A percentile compares a stretch with the other conserved stretches of the same genome.
phyloP scores from a whole-genome alignment of 768 basidiomycete genomes.

The Phaeolepiota aurea region DNA sequence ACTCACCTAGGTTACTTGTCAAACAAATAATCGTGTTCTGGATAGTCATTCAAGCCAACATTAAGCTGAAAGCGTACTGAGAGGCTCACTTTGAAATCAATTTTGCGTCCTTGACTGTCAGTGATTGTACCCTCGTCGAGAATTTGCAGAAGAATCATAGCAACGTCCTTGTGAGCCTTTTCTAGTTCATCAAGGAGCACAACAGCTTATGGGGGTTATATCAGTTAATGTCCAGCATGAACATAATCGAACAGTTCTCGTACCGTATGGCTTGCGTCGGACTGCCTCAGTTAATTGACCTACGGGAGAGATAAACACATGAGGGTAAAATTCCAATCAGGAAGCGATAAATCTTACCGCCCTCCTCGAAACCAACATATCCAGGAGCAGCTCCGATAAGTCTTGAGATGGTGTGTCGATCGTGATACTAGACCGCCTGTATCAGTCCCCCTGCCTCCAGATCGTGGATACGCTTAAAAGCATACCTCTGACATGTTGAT shows the following conservation, averaged over 20 bases:
- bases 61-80: too few species aligned
- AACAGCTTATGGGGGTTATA: slow-evolving; percentile 42
- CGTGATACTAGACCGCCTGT: slow-evolving; percentile 59
- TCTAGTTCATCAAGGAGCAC: slow-evolving; percentile 84
- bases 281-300: slow-evolving; percentile 90
- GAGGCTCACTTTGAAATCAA: slow-evolving; percentile 70
- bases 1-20: slow-evolving; percentile 76
- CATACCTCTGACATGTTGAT: slow-evolving; percentile 88
- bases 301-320: too few species aligned
- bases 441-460: slow-evolving; percentile 11
- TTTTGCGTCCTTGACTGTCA: slow-evolving; percentile 86
- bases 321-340: neutral
- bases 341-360: slow-evolving; percentile 26
- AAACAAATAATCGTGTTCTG: slow-evolving; percentile 89
- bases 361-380: slow-evolving; percentile 87
- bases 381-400: slow-evolving; percentile 91
- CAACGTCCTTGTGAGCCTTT: slow-evolving; percentile 91
- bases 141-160: slow-evolving; percentile 86
- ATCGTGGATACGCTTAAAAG: slow-evolving; percentile 2
- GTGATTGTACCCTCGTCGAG: slow-evolving; percentile 87
- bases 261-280: slow-evolving; percentile 81
- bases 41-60: too few species aligned
- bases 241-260: slow-evolving; percentile 7
- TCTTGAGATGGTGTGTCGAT: slow-evolving; percentile 84
- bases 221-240: neutral